Conservation (phyloP, 2,329 filamentous ascomycete species). For the Stenocarpella maydis region DNA sequence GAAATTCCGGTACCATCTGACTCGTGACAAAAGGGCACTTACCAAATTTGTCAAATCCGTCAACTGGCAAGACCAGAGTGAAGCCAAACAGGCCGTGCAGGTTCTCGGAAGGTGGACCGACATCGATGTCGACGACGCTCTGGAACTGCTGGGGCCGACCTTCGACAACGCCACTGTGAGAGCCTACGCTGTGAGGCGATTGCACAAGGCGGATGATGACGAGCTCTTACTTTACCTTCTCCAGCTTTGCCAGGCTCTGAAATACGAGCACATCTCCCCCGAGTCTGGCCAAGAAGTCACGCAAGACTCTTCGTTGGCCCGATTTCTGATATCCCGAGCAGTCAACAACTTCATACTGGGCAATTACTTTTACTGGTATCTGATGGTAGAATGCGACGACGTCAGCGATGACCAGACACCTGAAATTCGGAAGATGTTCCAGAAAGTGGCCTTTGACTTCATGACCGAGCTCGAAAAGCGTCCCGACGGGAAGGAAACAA, state of each 20-base stretch:
- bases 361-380: conserved; percentile 97
- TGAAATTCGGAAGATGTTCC: conserved; percentile 84
- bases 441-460: conserved; percentile 94
- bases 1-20: conserved; percentile 96
- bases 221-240: conserved; percentile 91
- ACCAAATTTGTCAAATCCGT: conserved; percentile 99
- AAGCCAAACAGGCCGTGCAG: conserved; percentile 88
- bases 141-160: conserved; percentile 90
- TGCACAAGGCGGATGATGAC: conserved; percentile 91
- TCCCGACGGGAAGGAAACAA: conserved; percentile 73
- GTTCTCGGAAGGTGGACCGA: conserved; percentile 93
- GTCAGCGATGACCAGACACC: conserved; percentile 76
- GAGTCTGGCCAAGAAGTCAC: conserved; percentile 68
- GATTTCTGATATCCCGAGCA: conserved; percentile 88
- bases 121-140: conserved; percentile 94
- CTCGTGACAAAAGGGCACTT: conserved; percentile 87
- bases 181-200: conserved; percentile 89
- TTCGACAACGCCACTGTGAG: conserved; percentile 90
- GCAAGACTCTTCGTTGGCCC: conserved; percentile 84
- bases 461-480: conserved; percentile 84
- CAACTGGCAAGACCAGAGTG: conserved; percentile 86
- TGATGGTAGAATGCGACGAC: conserved; percentile 97
- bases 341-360: conserved; percentile 89
- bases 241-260: conserved; percentile 94
- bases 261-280: conserved; percentile 82